Base-by-base conservation (phyloP, 2,329 filamentous ascomycete genomes). In the Microascus cirrosus region DNA sequence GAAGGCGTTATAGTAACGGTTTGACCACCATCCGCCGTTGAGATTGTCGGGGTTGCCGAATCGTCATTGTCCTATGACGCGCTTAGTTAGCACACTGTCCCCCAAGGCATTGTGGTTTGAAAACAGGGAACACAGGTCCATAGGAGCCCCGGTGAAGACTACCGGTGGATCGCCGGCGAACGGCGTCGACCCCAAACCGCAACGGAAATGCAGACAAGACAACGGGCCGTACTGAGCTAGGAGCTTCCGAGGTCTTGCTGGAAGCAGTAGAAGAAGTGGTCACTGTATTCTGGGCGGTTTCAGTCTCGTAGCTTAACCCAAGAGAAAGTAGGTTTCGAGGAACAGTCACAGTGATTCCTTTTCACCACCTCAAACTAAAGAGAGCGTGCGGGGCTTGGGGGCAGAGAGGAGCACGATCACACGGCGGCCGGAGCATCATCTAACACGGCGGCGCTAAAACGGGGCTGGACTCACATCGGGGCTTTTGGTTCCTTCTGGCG, bases 41-140 rank as follows among this genome's bases (percentile, higher is more conserved):
- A 45, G 11, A 85, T 74, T 0, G 82, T 85, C 63, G 77, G 71
- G 2, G 81, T 64, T n/a, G n/a, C n/a, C 0, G 62, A 54, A 32
- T 32, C n/a, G 69, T 22, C 3, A 50, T 36, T 28, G 42, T 55
- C 2, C 15, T 24, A 20, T 39, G 36, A 25, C 10, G 22, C 36
- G 15, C 25, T 48, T 50, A 22, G 45, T 50, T 50, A 50, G 45
- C 7, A 50, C 20, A 11, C 45, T 12, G 11, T 50, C 22, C 42
- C 42, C 12, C n/a, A 12, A 24, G 18, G 3, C 6, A 3, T 20
- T 22, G n/a, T n/a, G 45, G 20, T 11, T 22, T 24, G 45, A 50
- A 12, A 50, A 22, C 4, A 24, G 45, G 11, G 6, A 22, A 24
- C 45, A 22, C 20, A 13, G n/a, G n/a, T n/a, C n/a, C 4, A 12